Conservation (phyloP, 331 rosid species). For the Quercus phellos region DNA sequence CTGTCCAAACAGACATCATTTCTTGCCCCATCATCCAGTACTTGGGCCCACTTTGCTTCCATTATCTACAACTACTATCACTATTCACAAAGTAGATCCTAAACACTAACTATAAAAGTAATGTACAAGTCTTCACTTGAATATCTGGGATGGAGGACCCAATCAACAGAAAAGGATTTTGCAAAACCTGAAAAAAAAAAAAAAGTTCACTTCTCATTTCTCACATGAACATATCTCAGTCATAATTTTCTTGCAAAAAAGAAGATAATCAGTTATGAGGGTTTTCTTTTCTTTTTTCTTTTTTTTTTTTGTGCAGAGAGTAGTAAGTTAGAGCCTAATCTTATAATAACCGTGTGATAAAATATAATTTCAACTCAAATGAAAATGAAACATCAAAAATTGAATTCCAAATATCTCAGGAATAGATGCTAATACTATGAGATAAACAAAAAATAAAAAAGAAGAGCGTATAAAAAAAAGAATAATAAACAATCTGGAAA, state of each 20-base stretch:
- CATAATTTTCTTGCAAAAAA: not conserved
- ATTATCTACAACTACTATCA: conserved; percentile 51
- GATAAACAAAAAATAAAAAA: too few species aligned
- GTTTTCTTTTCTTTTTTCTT: not conserved
- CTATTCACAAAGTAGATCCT: conserved; percentile 43
- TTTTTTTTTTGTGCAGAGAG: too few species aligned
- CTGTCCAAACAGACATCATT: conserved; percentile 37
- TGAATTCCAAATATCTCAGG: too few species aligned
- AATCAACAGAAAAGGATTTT: not conserved
- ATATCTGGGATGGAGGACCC: not conserved
- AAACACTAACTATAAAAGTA: conserved; percentile 32
- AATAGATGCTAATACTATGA: too few species aligned
- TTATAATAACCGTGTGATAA: too few species aligned
- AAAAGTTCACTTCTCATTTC: not conserved
- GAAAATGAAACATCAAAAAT: too few species aligned
- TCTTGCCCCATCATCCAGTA: conserved; percentile 39
- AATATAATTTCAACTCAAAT: too few species aligned
- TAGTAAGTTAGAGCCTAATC: too few species aligned
- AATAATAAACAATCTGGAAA: too few species aligned
- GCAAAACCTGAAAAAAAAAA: not conserved
- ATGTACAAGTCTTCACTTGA: conserved; percentile 26
- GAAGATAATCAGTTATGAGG: not conserved
- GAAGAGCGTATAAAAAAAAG: too few species aligned
- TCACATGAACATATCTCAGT: not conserved
- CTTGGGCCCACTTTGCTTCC: conserved; percentile 53